Percentiles rank a stretch among this genome's conserved stretches.
phyloP scores from a whole-genome alignment of 192 early-diverging fungal genomes.

The Pilobolus umbonatus region DNA sequence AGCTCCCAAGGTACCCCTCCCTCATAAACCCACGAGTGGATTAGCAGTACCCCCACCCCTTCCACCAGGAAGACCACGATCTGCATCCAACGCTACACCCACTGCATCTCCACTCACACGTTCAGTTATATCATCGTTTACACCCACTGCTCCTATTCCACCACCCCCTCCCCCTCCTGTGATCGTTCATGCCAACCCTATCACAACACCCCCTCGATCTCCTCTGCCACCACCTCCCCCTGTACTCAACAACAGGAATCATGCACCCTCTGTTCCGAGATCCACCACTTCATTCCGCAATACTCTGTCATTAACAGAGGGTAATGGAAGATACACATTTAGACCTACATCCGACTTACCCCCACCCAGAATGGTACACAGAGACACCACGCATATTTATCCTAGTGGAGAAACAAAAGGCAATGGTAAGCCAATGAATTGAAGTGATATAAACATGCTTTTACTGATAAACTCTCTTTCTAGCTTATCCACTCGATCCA shows the following conservation, averaged over 20 bases:
- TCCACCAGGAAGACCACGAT: slow-evolving; percentile 24
- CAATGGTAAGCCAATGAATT: slow-evolving; percentile 18
- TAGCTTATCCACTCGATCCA: slow-evolving; percentile 13
- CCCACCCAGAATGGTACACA: slow-evolving; percentile 1
- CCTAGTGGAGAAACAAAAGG: slow-evolving; percentile 19
- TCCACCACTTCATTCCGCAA: slow-evolving; percentile 3
- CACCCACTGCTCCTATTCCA: slow-evolving; percentile 2
- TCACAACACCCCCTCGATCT: background rate
- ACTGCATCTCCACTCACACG: background rate
- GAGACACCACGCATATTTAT: slow-evolving; percentile 11
- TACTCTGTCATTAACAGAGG: slow-evolving; percentile 16
- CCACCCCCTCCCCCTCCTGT: slow-evolving; percentile 5
- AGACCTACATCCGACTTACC: slow-evolving; percentile 19
- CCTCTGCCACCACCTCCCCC: background rate
- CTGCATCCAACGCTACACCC: slow-evolving; percentile 16
- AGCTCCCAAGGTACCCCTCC: slow-evolving; percentile 29
- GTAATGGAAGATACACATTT: slow-evolving; percentile 22
- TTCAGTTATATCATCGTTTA: slow-evolving; percentile 3
- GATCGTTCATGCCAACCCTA: background rate
- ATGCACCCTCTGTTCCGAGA: background rate
- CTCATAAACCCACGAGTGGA: slow-evolving; percentile 1
- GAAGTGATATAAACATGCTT: background rate
- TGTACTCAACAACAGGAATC: background rate
- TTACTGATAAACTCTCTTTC: background rate
- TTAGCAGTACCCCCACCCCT: slow-evolving; percentile 21